Conservation (phyloP, 768 basidiomycete species). For the Trametes cingulata region DNA sequence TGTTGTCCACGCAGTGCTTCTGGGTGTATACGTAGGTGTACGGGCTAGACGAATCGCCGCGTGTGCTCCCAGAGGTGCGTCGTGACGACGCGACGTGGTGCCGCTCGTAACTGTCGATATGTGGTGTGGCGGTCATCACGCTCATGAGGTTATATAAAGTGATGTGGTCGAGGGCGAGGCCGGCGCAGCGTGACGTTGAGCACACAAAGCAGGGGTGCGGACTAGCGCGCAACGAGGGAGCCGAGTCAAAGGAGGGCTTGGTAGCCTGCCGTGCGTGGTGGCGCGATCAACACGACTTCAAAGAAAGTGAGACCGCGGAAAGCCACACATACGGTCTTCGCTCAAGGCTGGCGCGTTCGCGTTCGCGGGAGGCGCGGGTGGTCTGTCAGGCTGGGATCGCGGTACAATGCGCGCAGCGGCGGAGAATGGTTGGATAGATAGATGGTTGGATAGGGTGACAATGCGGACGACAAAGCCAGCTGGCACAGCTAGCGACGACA, state of each 20-base stretch:
- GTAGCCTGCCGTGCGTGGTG: slow-evolving; percentile 3
- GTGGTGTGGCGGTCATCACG: slow-evolving; percentile 11
- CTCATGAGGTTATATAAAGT: slow-evolving; percentile 2
- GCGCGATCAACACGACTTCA: slow-evolving; percentile 16
- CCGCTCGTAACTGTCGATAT: slow-evolving; percentile 3
- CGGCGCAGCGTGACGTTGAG: slow-evolving; percentile 1
- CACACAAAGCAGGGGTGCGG: slow-evolving; percentile 12
- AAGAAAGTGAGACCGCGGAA: slow-evolving; percentile 4
- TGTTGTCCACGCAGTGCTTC: neutral
- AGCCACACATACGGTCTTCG: slow-evolving; percentile 16
- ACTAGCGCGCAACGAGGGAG: neutral
- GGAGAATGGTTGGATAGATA: neutral
- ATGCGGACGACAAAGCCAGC: slow-evolving; percentile 3
- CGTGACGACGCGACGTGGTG: slow-evolving; percentile 9
- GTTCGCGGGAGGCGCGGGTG: neutral
- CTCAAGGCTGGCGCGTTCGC: slow-evolving; percentile 7
- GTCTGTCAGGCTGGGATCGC: neutral
- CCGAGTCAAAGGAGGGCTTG: slow-evolving; percentile 15
- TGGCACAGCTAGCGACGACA: neutral
- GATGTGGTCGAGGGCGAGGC: neutral
- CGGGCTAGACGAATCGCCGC: slow-evolving; percentile 8
- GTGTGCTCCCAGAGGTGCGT: slow-evolving; percentile 3
- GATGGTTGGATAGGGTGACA: neutral
- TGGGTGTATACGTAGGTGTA: slow-evolving; percentile 6
- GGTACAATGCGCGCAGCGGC: slow-evolving; percentile 5